Conservation (phyloP, 805 yeast species). For the Teunomyces aglyptinius region DNA sequence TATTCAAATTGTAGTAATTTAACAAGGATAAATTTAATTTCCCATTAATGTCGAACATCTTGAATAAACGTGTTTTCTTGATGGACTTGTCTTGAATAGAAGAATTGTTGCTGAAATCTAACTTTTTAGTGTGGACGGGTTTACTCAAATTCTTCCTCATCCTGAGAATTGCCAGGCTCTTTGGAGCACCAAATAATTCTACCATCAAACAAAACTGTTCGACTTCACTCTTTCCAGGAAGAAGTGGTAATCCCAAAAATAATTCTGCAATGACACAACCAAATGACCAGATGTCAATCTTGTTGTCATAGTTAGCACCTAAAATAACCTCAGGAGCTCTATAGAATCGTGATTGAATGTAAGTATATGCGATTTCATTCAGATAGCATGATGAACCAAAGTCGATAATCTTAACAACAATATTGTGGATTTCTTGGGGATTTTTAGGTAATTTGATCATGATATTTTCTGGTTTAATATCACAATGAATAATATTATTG, state of each 20-base stretch:
- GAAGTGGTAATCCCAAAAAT: slow-evolving; percentile 37
- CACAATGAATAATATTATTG: slow-evolving; percentile 70
- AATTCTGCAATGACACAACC: slow-evolving; percentile 43
- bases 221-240: slow-evolving; percentile 50
- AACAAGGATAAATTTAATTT: slow-evolving; percentile 34
- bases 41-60: slow-evolving; percentile 39
- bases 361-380: slow-evolving; percentile 46
- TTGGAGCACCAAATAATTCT: slow-evolving; percentile 49
- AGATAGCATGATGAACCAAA: slow-evolving; percentile 66
- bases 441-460: slow-evolving; percentile 46
- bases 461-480: slow-evolving; percentile 82
- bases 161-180: slow-evolving; percentile 34
- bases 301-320: slow-evolving; percentile 59
- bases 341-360: slow-evolving; percentile 65
- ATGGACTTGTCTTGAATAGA: slow-evolving; percentile 29
- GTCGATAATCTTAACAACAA: slow-evolving; percentile 69
- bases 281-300: slow-evolving; percentile 52
- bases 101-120: slow-evolving; percentile 9
- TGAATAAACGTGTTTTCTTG: slow-evolving; percentile 34
- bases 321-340: slow-evolving; percentile 76
- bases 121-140: slow-evolving; percentile 15
- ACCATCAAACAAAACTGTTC: slow-evolving; percentile 45
- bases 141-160: slow-evolving; percentile 37
- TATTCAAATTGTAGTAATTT: slow-evolving; percentile 7
- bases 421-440: slow-evolving; percentile 32